Conservation (phyloP, 2,329 filamentous ascomycete genomes). For the Cladobotryum mycophilum region DNA sequence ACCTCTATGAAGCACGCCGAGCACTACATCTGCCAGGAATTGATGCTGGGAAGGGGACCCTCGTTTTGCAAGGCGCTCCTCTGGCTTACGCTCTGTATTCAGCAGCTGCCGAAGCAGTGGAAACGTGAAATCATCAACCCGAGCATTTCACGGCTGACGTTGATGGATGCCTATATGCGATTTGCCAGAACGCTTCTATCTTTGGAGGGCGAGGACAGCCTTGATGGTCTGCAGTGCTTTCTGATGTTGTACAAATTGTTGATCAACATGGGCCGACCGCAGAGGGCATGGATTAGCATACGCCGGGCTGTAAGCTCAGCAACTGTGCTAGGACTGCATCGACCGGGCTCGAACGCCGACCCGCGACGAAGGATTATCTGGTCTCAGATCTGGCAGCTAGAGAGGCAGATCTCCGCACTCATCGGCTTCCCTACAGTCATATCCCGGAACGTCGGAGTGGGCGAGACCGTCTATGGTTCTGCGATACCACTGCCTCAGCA, state of each 20-base stretch:
- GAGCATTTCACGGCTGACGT: conserved; percentile 32
- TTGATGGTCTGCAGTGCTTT: conserved; percentile 48
- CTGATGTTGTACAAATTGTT: conserved; percentile 46
- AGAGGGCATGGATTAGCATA: conserved; percentile 46
- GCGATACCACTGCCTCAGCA: conserved; percentile 3
- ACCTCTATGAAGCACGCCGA: conserved; percentile 12
- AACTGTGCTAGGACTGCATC: conserved; percentile 44
- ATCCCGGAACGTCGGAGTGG: conserved; percentile 3
- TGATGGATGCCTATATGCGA: conserved; percentile 40
- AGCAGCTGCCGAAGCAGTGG: conserved; percentile 29
- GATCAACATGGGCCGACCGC: conserved; percentile 48
- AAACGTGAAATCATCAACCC: conserved; percentile 26
- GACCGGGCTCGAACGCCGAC: conserved; percentile 22
- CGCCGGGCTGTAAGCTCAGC: conserved; percentile 46
- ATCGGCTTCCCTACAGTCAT: conserved; percentile 45
- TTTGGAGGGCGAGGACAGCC: conserved; percentile 42
- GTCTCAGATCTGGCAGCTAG: conserved; percentile 34
- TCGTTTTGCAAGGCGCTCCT: conserved; percentile 34
- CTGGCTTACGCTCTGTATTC: conserved; percentile 36
- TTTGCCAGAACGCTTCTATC: conserved; percentile 39
- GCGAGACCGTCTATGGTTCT: no score
- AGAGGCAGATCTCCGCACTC: conserved; percentile 46
- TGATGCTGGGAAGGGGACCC: conserved; percentile 25
- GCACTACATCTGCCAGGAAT: conserved; percentile 31
- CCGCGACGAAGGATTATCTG: conserved; percentile 30